Evolutionary conservation across 768 basidiomycete genomes (phyloP), one percentile per base, ranked within the genome.

Genomic region (Tylopilus intermedius): DNA sequence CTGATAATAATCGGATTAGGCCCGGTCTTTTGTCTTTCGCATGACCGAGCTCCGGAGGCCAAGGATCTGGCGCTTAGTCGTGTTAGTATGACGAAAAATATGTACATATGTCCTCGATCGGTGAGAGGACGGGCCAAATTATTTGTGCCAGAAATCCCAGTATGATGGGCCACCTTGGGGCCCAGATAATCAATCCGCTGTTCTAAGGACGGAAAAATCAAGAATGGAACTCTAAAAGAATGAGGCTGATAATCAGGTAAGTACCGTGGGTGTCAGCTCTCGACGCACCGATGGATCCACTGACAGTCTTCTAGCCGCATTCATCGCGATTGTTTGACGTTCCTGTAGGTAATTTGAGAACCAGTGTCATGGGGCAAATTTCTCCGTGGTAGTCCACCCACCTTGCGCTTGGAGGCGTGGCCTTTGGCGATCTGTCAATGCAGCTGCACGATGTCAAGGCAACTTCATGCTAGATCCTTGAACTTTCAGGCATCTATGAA

Each of bases 221-320:
- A 41, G 40, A 29, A 51, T 50, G 30, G 41, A 62, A 62, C 59
- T 53, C 42, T 47, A 51, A 57, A 44, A 29, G 30, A 37, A 29
- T 3, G 32, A 49, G 11, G 22, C 49, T n/a, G 24, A 5, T 24
- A 24, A 29, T 35, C 45, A 15, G 6, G 27, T 29, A 45, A 45
- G 51, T 39, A 33, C 38, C 33, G 35, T 35, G 39, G 33, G 51
- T 27, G 24, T 35, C 59, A 42, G 29, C 22, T 4, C 41, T 18
- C 9, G 15, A 8, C 18, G 18, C 30, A 39, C 48, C 41, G 11
- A 14, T 33, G 35, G 4, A 18, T 38, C 29, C 29, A 30, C 7
- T 1, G 9, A 8, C n/a, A 38, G 38, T 38, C 38, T 45, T 49
- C 39, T 39, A 22, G 51, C 47, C 29, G 44, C 41, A 48, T 35